Evolutionary conservation across 345 rosid species (phyloP), one percentile per base, ranked within the genome.

Genomic region (Acer saccharum): DNA sequence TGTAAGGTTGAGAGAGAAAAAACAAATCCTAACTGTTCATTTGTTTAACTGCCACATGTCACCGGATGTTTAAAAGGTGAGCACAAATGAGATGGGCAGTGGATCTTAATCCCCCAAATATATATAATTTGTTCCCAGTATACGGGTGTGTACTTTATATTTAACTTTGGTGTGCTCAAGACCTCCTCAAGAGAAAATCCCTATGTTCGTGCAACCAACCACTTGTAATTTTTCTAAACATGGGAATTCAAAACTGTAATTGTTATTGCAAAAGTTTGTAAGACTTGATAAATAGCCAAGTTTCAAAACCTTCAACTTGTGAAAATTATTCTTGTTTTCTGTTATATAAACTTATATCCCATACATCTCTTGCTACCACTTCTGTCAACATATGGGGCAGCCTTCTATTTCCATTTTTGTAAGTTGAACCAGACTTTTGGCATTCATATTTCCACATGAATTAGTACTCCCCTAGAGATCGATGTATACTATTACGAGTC

Each of bases 351-450:
- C 32, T 29, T 29, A 29, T 29, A 27, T 27, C 74, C 32, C 14
- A 23, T 9, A 52, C 76, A 17, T 35, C 76, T 16, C 32, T 18
- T 54, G 5, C 17, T 18, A 71, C 46, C 2, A 71, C 43, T 71
- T 71, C 44, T 18, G 27, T 29, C 46, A 55, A 18, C 21, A 1
- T n/a, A 25, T 1, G 7, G 27, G 32, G 32, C 64, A 54, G 1
- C 17, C 17, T 9, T 0, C 4, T 32, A 55, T 13, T 17, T 0
- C 16, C 76, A 80, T 10, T 10, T 1, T 0, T 14, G 0, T n/a
- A 1, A 76, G 50, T 1, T 32, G 73, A 27, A 10, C 64, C 62
- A 73, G 14, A 32, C 68, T 79, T 60, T 29, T 69, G 13, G 73
- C 81, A 20, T 54, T 35, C 7, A 29, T 29, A 29, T 29, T 29